Evolutionary conservation across 1,284 basidiomycete genomes (phyloP), one percentile per base, ranked within the genome.

Genomic region (Somion occarium): DNA sequence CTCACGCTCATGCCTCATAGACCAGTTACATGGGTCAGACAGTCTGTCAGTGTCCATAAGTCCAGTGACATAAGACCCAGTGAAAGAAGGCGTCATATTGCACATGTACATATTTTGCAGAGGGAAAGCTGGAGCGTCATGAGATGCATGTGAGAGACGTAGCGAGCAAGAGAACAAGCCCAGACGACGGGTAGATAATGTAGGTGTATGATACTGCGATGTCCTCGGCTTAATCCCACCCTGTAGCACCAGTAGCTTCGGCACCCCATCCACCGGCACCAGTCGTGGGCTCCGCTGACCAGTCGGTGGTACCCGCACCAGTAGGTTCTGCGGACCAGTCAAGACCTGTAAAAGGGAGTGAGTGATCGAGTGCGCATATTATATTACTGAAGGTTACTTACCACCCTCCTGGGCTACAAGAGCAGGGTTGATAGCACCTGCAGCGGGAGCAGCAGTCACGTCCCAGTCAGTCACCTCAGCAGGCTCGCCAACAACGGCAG

Each of bases 321-420:
- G 76, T 67, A 48, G 79, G 70, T 50, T 91, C 88, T 41, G 85
- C 88, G 59, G 88, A 73, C 92, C 91, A 94, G 75, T 94, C 92
- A 63, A 93, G 81, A 55, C 81, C 85, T 87, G 65, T 25, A 52
- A 56, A 46, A 50, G 53, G 46, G 1, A 54, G 50, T 56, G 43
- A 51, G 5, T 23, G 11, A 4, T 19, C 46, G 24, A 38, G 7
- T 37, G 46, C 30, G 15, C 5, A 12, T 13, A 19, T 52, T 37
- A 38, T 15, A 23, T 30, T 9, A 25, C 25, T 38, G 15, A 42
- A 44, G 47, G 38, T 25, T 53, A 71, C 74, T 63, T 69, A 86
- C 88, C 83, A 66, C 82, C 82, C 44, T 85, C 86, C 57, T 70
- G 68, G 41, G 80, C 76, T 60, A 83, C 85, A 65, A 93, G 76